Evolutionary conservation across 768 basidiomycete genomes (phyloP).

Genomic region (Guyanaporus albipodus): DNA sequence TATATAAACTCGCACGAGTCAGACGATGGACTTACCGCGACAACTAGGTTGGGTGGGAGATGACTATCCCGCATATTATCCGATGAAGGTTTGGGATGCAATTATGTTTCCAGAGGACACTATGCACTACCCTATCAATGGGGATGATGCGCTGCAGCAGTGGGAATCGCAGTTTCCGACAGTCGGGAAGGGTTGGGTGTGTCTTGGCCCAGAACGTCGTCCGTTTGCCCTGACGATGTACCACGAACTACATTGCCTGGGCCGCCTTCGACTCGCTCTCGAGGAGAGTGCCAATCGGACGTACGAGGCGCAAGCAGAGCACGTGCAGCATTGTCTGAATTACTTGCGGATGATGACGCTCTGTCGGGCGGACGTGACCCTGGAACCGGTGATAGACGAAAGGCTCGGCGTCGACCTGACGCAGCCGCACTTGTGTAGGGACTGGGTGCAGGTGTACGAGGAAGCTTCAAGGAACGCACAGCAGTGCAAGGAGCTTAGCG

Average conservation of each 20-base stretch:
- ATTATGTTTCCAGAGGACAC: constrained; percentile 28
- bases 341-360: constrained; percentile 45
- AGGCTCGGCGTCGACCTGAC: constrained; percentile 17
- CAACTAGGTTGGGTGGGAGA: constrained; percentile 24
- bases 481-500: constrained; percentile 5
- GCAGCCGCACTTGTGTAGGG: constrained; percentile 25
- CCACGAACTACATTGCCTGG: constrained; percentile 38
- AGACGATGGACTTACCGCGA: background rate
- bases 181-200: constrained; percentile 21
- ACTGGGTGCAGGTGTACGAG: constrained; percentile 26
- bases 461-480: constrained; percentile 16
- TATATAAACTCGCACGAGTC: background rate
- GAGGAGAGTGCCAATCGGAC: constrained; percentile 12
- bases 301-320: constrained; percentile 16
- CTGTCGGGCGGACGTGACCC: constrained; percentile 45
- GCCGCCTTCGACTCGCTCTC: constrained; percentile 25
- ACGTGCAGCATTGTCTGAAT: constrained; percentile 44
- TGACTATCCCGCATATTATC: constrained; percentile 27
- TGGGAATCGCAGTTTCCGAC: constrained; percentile 26
- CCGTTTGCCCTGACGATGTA: constrained; percentile 36
- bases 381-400: constrained; percentile 37
- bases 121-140: constrained; percentile 23
- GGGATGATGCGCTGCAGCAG: constrained; percentile 17
- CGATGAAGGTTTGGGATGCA: constrained; percentile 18
- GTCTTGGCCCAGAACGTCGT: constrained; percentile 27